These are phyloP conservation scores for Verticillium zaregamsianum DNA, from an alignment of 2,329 filamentous ascomycete species.

Conservation along the genomic window DNA sequence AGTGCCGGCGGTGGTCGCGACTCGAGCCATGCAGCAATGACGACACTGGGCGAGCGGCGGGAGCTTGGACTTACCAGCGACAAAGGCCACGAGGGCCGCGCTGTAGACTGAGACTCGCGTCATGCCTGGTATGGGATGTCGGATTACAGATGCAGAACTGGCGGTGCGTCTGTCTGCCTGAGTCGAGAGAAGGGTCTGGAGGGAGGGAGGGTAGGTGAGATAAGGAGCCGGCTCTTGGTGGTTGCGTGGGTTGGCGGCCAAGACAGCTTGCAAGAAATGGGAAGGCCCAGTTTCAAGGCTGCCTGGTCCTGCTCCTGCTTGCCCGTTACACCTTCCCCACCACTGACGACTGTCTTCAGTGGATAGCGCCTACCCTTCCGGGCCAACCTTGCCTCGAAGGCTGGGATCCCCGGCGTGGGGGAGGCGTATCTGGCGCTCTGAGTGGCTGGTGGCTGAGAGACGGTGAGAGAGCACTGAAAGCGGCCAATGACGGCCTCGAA, in stretches of 20 bases:
- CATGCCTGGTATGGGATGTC: conserved; percentile 23
- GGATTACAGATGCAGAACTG: neutral
- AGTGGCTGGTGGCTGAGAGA: neutral
- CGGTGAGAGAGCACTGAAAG: neutral
- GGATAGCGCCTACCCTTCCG: neutral
- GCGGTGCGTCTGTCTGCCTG: neutral
- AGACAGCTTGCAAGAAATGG: neutral
- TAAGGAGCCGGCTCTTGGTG: neutral
- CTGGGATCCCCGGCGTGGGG: neutral
- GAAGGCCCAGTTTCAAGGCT: neutral
- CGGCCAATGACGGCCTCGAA: neutral
- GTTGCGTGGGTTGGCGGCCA: neutral
- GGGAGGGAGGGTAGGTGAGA: neutral
- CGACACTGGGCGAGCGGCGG: conserved; percentile 1
- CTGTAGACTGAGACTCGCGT: conserved; percentile 39
- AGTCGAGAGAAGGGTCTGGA: neutral
- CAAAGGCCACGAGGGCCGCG: conserved; percentile 36
- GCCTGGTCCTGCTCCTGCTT: neutral
- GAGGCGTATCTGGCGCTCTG: neutral
- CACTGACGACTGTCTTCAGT: neutral
- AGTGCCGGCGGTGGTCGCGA: neutral
- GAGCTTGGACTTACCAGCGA: conserved; percentile 32
- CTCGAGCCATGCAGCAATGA: conserved; percentile 8
- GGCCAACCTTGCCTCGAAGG: neutral
- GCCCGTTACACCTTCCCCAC: neutral